phyloP scores from a whole-genome alignment of 179 eudicot genomes.

The Vitellaria paradoxa region DNA sequence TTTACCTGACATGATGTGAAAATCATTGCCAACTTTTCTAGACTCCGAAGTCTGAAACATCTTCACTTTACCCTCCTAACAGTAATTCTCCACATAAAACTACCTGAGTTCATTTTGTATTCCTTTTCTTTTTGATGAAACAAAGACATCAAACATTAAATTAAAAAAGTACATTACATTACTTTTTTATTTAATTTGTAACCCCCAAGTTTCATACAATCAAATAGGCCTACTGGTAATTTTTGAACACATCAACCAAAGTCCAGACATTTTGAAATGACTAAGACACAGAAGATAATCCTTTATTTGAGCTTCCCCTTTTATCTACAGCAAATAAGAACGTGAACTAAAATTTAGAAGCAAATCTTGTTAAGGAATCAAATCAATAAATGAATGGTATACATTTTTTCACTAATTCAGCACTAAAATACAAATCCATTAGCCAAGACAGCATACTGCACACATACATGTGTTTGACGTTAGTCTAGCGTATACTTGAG shows the following conservation, averaged over 20 bases:
- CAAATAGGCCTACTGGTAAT: not conserved
- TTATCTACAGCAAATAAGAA: not conserved
- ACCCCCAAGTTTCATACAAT: not conserved
- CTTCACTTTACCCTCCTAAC: slow-evolving; percentile 1
- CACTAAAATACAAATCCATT: not conserved
- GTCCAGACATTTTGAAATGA: not conserved
- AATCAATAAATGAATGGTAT: not conserved
- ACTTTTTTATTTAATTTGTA: not conserved
- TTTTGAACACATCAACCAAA: not conserved
- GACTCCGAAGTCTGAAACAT: not conserved
- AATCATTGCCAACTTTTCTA: not conserved
- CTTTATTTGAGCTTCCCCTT: not conserved
- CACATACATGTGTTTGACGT: no score
- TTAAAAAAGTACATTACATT: not conserved
- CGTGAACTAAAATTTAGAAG: not conserved
- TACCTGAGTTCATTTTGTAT: no score
- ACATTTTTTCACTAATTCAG: not conserved
- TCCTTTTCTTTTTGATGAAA: not conserved
- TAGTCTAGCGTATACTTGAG: no score
- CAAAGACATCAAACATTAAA: not conserved
- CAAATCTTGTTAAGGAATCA: not conserved
- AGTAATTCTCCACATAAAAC: not conserved
- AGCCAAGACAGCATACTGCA: not conserved
- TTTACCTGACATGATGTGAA: not conserved
- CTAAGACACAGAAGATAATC: not conserved